A percentile compares a stretch with the other conserved stretches of the same genome.
These are phyloP conservation scores for Trichosphaerium sp. DNA, from an alignment of 78 protist species.

Conservation along the genomic window DNA sequence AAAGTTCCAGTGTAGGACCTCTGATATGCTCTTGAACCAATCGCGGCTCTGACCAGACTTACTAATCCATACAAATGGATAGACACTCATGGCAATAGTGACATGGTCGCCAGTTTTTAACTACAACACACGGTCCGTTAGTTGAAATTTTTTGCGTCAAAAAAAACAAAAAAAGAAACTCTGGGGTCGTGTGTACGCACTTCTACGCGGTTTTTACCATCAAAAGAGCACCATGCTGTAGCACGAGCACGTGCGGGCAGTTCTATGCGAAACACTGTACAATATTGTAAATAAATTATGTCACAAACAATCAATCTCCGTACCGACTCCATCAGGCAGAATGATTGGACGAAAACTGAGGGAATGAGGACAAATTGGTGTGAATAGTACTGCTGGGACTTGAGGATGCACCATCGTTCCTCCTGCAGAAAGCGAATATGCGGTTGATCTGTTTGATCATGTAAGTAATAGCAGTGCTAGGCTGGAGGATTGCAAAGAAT, in stretches of 20 bases:
- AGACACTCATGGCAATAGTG: not conserved
- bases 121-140: slow-evolving; percentile 63
- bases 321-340: slow-evolving; percentile 38
- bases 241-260: slow-evolving; percentile 21
- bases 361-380: slow-evolving; percentile 87
- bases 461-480: no score
- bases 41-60: slow-evolving; percentile 33
- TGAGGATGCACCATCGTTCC: slow-evolving; percentile 82
- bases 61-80: slow-evolving; percentile 5
- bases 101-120: not conserved
- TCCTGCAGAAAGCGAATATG: slow-evolving; percentile 78
- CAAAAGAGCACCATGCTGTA: slow-evolving; percentile 48
- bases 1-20: slow-evolving; percentile 38
- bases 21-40: slow-evolving; percentile 49
- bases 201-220: slow-evolving; percentile 43
- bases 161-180: no score
- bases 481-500: no score
- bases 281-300: no score
- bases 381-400: slow-evolving; percentile 58
- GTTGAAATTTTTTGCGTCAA: slow-evolving; percentile 23
- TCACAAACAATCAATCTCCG: slow-evolving; percentile 17
- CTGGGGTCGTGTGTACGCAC: slow-evolving; percentile 18
- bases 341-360: slow-evolving; percentile 80
- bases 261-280: not conserved
- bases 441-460: slow-evolving; percentile 84